Percentiles rank a stretch among this genome's conserved stretches.
Evolutionary conservation across 257 asterid genomes (phyloP).

Genomic region (Nicotiana tabacum): DNA sequence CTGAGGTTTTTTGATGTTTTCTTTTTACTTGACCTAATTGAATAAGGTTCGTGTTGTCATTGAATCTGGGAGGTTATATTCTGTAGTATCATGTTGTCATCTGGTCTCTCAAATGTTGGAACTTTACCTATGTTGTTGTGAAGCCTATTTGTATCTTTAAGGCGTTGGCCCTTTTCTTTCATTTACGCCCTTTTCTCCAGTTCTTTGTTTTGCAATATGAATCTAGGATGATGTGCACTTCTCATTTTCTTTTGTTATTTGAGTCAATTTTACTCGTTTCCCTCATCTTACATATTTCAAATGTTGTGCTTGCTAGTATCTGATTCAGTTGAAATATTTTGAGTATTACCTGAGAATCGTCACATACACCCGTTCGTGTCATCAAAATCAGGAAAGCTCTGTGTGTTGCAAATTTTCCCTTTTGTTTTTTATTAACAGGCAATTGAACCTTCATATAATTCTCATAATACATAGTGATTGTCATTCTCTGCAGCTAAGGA

Average conservation of each 20-base stretch:
- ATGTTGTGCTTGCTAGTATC: background rate
- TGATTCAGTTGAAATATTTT: background rate
- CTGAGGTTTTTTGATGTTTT: conserved; percentile 19
- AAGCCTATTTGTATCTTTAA: background rate
- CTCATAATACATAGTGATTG: background rate
- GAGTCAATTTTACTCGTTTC: background rate
- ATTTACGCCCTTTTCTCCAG: background rate
- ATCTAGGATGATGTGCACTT: background rate
- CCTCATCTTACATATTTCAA: background rate
- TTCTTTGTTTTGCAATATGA: background rate
- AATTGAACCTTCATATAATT: background rate
- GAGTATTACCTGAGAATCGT: background rate
- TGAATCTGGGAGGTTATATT: background rate
- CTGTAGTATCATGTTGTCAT: background rate
- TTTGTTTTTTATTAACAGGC: background rate
- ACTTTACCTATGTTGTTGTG: background rate
- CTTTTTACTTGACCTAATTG: conserved; percentile 1
- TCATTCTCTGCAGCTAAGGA: background rate
- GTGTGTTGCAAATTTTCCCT: background rate
- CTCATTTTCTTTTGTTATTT: background rate
- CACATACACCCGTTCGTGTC: background rate
- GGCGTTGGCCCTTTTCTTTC: background rate
- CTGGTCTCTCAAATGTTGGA: background rate
- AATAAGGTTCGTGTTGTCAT: background rate
- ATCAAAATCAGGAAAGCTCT: background rate